Evolutionary conservation across 352 stramenopile species (phyloP).

Genomic region (Phytophthora hibernalis): DNA sequence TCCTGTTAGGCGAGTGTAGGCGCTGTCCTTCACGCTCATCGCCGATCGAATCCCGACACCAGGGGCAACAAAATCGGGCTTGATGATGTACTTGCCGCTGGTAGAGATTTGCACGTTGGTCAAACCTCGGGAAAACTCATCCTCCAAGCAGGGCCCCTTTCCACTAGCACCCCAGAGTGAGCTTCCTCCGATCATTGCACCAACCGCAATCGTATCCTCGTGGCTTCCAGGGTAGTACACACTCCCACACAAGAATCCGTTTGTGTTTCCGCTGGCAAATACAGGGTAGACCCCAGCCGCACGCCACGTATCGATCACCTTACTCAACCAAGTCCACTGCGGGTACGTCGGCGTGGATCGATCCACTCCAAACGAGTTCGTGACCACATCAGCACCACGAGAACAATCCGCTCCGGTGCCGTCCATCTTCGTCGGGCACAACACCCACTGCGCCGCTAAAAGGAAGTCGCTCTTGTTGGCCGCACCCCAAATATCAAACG

Average conservation of each 20-base stretch:
- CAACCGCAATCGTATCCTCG: constrained; percentile 63
- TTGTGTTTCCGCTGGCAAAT: constrained; percentile 77
- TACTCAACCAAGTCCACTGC: constrained; percentile 64
- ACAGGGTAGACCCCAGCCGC: constrained; percentile 58
- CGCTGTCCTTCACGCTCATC: constrained; percentile 59
- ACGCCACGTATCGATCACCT: constrained; percentile 63
- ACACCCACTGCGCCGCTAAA: constrained; percentile 67
- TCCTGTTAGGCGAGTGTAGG: constrained; percentile 70
- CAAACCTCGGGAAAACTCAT: constrained; percentile 13
- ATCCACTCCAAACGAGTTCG: constrained; percentile 73
- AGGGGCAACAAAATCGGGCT: constrained; percentile 79
- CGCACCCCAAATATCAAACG: constrained; percentile 67
- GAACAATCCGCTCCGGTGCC: constrained; percentile 56
- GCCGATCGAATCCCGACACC: constrained; percentile 73
- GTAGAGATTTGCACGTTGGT: not conserved
- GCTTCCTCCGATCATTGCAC: constrained; percentile 60
- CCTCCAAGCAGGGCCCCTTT: constrained; percentile 62
- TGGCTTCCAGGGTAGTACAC: constrained; percentile 72
- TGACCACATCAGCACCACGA: constrained; percentile 68
- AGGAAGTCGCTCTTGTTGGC: constrained; percentile 79
- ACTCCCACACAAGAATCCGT: constrained; percentile 74
- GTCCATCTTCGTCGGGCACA: constrained; percentile 67
- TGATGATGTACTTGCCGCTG: constrained; percentile 48
- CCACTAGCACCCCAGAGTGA: constrained; percentile 77
- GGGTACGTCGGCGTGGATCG: constrained; percentile 48